Evolutionary conservation across 495 filamentous ascomycete species (phyloP).

Genomic region (Daldinia childiae): DNA sequence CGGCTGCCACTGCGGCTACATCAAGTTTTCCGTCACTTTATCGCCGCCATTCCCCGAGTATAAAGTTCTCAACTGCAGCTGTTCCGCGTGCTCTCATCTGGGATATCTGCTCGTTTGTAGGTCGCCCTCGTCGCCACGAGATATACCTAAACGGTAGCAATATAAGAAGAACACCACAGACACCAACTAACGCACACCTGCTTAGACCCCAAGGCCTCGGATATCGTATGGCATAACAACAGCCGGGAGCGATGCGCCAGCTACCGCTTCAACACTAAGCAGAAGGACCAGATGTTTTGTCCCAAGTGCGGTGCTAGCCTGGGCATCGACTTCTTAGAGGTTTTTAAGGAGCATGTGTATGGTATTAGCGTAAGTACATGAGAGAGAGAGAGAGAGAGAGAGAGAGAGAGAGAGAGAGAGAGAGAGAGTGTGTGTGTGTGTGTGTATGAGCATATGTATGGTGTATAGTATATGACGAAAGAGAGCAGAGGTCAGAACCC

Average conservation of each 20-base stretch:
- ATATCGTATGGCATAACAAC: conserved; percentile 43
- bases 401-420: not conserved
- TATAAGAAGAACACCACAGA: too few relatives aligned
- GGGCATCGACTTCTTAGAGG: conserved; percentile 46
- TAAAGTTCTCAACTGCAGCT: conserved; percentile 44
- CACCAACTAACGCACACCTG: not conserved
- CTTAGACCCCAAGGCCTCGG: conserved; percentile 34
- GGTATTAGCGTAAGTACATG: conserved; percentile 44
- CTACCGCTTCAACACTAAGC: conserved; percentile 49
- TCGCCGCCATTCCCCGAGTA: conserved; percentile 44
- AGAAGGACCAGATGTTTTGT: conserved; percentile 49
- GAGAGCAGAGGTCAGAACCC: not conserved
- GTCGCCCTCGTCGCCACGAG: not conserved
- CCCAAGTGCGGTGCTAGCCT: conserved; percentile 47
- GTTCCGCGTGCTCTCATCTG: conserved; percentile 42
- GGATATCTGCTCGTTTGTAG: conserved; percentile 50
- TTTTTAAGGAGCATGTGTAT: conserved; percentile 32
- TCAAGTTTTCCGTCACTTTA: conserved; percentile 45
- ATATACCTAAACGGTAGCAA: too few relatives aligned
- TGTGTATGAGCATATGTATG: not conserved
- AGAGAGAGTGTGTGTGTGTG: not conserved
- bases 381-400: not conserved
- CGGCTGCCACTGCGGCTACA: conserved; percentile 50
- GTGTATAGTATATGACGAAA: not conserved
- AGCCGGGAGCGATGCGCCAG: conserved; percentile 37